Evolutionary conservation across 495 filamentous ascomycete species (phyloP).

Genomic region (Penicillium silybi): DNA sequence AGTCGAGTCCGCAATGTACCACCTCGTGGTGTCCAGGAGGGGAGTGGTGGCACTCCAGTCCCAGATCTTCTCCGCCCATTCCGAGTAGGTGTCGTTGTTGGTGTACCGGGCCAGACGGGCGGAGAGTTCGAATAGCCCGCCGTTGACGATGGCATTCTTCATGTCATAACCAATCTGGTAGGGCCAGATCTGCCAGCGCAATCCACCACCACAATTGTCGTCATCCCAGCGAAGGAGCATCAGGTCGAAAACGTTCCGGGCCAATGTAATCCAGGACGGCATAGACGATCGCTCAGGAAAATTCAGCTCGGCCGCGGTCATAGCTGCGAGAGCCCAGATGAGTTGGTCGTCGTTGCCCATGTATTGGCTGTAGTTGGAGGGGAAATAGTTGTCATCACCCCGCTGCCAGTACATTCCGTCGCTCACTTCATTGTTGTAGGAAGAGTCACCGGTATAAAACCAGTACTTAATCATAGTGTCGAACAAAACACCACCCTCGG

Average conservation of each 20-base stretch:
- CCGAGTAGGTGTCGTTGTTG: conserved; percentile 61
- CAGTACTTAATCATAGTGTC: conserved; percentile 67
- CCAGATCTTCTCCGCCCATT: conserved; percentile 67
- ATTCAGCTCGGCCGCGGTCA: conserved; percentile 62
- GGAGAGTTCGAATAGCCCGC: conserved; percentile 64
- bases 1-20: conserved; percentile 60
- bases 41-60: conserved; percentile 57
- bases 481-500: conserved; percentile 67
- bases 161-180: conserved; percentile 45
- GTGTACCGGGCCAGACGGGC: conserved; percentile 67
- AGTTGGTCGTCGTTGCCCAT: conserved; percentile 65
- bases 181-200: conserved; percentile 47
- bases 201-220: conserved; percentile 39
- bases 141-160: conserved; percentile 67
- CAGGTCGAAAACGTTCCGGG: conserved; percentile 69
- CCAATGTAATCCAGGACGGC: conserved; percentile 61
- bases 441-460: conserved; percentile 58
- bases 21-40: conserved; percentile 49
- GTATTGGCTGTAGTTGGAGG: conserved; percentile 50
- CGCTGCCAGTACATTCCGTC: conserved; percentile 57
- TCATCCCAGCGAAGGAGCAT: conserved; percentile 55
- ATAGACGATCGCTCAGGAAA: conserved; percentile 56
- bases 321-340: conserved; percentile 66
- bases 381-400: conserved; percentile 58
- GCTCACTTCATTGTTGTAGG: conserved; percentile 54